phyloP scores from a whole-genome alignment of 257 asterid genomes.

The Nicotiana noctiflora region DNA sequence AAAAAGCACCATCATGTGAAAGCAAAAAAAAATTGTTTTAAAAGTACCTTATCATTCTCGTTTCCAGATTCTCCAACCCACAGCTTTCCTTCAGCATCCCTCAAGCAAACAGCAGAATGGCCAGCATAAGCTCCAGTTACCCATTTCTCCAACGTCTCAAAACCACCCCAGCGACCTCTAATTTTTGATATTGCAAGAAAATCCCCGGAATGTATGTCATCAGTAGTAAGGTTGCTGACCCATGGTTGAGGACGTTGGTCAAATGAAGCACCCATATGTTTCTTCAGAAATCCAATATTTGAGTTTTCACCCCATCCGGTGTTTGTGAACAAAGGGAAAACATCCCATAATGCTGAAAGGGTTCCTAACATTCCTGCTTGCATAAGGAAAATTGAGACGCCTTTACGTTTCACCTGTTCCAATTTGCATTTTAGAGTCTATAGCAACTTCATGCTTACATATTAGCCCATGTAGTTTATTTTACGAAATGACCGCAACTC shows the following conservation, averaged over 20 bases:
- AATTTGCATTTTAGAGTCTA: not conserved
- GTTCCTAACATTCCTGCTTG: conserved; percentile 80
- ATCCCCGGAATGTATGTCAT: conserved; percentile 78
- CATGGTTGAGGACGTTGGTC: conserved; percentile 82
- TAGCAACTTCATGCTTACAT: not conserved
- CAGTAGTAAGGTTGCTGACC: conserved; percentile 50
- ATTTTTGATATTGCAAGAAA: conserved; percentile 73
- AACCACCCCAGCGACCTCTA: conserved; percentile 90
- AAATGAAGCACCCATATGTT: conserved; percentile 77
- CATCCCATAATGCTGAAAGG: conserved; percentile 74
- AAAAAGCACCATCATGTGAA: not conserved
- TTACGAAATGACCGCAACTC: conserved; percentile 22
- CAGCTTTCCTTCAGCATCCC: conserved; percentile 69
- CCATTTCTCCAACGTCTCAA: conserved; percentile 91
- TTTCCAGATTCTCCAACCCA: conserved; percentile 96
- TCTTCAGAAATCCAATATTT: conserved; percentile 64
- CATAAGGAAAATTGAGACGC: conserved; percentile 81
- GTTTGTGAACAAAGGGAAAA: conserved; percentile 70
- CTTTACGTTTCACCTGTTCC: conserved; percentile 55
- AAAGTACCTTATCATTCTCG: conserved; percentile 62
- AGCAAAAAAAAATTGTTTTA: not conserved
- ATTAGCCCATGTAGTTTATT: not conserved
- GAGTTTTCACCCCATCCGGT: conserved; percentile 77
- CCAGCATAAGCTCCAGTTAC: conserved; percentile 87
- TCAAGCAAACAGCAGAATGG: conserved; percentile 74